Percentiles rank a stretch among this genome's conserved stretches.
These are phyloP conservation scores for Talaromyces wortmannii DNA, from an alignment of 495 filamentous ascomycete species.

Conservation along the genomic window DNA sequence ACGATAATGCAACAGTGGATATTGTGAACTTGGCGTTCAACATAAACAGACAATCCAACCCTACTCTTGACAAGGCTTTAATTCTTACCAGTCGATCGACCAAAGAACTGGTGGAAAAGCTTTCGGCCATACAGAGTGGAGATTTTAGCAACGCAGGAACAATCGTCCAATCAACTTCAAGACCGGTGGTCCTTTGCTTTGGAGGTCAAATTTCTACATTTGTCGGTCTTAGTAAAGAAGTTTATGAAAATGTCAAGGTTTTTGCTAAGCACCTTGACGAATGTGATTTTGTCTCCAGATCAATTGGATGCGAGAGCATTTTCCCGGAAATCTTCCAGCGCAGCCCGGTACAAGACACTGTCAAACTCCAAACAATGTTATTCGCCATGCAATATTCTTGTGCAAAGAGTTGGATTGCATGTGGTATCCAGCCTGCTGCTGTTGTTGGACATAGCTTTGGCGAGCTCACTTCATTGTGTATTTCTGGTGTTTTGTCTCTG, in stretches of 20 bases:
- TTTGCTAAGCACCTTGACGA: constrained; percentile 32
- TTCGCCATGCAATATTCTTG: constrained; percentile 33
- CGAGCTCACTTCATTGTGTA: constrained; percentile 20
- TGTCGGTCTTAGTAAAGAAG: constrained; percentile 28
- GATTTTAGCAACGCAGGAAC: background rate
- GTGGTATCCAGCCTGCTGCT: constrained; percentile 18
- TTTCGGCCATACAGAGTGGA: background rate
- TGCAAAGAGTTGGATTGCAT: constrained; percentile 31
- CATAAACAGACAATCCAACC: constrained; percentile 13
- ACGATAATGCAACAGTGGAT: background rate
- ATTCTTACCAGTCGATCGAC: constrained; percentile 4
- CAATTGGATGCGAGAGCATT: constrained; percentile 25
- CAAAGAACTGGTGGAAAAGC: constrained; percentile 7
- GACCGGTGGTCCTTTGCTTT: constrained; percentile 45
- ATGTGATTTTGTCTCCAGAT: constrained; percentile 16
- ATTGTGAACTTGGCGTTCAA: constrained; percentile 11
- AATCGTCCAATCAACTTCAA: background rate
- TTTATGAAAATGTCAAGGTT: constrained; percentile 27
- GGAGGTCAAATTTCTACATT: constrained; percentile 43
- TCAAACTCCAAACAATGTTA: constrained; percentile 31
- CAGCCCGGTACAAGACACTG: constrained; percentile 23
- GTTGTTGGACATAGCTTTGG: constrained; percentile 39
- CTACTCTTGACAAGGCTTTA: constrained; percentile 1
- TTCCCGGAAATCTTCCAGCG: constrained; percentile 43
- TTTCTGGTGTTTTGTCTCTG: constrained; percentile 20